Conservation (phyloP, 352 stramenopile genomes). For the Phytophthora macrochlamydospora region DNA sequence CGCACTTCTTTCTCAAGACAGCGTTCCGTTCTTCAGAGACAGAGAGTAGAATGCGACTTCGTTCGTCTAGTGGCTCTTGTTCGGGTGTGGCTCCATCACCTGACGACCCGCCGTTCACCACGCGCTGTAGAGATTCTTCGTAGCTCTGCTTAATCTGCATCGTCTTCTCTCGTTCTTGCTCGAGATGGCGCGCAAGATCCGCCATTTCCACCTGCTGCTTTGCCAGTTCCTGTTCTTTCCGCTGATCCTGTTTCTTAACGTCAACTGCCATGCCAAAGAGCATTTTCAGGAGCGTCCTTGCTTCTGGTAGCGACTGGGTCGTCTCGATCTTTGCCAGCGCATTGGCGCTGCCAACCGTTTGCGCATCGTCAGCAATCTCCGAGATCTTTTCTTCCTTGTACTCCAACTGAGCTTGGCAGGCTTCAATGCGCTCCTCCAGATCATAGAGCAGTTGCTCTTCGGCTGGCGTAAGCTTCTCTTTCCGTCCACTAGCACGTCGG, state of each 20-base stretch:
- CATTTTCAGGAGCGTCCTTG: conserved; percentile 82
- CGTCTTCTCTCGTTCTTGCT: conserved; percentile 77
- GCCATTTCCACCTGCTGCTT: conserved; percentile 77
- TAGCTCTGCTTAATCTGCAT: conserved; percentile 84
- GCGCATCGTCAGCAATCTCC: conserved; percentile 69
- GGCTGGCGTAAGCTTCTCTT: conserved; percentile 71
- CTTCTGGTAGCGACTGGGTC: conserved; percentile 83
- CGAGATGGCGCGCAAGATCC: conserved; percentile 61
- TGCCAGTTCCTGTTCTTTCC: conserved; percentile 76
- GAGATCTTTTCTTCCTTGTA: conserved; percentile 92
- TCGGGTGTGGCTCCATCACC: conserved; percentile 11
- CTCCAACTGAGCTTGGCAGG: conserved; percentile 83
- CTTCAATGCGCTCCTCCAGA: conserved; percentile 87
- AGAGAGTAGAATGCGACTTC: conserved; percentile 66
- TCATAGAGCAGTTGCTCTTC: conserved; percentile 85
- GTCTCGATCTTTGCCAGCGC: conserved; percentile 82
- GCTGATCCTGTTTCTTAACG: conserved; percentile 87
- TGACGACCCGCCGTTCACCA: conserved; percentile 49
- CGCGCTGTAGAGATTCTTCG: conserved; percentile 81
- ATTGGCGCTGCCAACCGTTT: conserved; percentile 42
- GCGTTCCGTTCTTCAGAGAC: conserved; percentile 80
- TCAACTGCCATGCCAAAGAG: conserved; percentile 89
- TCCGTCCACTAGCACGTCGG: conserved; percentile 45
- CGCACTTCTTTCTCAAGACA: conserved; percentile 74
- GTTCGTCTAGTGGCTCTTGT: conserved; percentile 58